Base-by-base conservation (phyloP, 2,329 filamentous ascomycete genomes). In the Fusarium pilosicola region DNA sequence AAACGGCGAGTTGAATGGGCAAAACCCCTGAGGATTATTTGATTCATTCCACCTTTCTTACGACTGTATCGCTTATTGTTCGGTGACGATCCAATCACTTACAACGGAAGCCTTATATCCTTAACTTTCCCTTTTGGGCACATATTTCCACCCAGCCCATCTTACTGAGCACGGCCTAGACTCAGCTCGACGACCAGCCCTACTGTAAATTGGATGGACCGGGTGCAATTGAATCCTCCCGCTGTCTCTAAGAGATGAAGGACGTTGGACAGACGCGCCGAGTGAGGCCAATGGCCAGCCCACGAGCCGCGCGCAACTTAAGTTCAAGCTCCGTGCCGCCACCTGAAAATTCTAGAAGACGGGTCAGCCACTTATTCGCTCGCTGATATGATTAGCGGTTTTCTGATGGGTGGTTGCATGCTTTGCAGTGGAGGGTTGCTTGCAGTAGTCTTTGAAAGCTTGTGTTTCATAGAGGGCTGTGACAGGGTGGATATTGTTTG, bases 331-430 rank as follows among this genome's bases (percentile, higher is more conserved):
- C 62, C 32, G 39, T 60, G 49, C 62, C 44, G 38, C 57, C 64
- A 74, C 56, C 44, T 72, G 60, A 70, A 26, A 70, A 51, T 74
- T 74, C 68, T 64, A 74, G 71, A 74, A 74, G 51, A 72, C 51
- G 55, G 56, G 41, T 24, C 68, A 41, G 65, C 52, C 41, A 65
- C 46, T 55, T 46, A 55, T 49, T 49, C 58, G 62, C 44, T 51
- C 66, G 41, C 34, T 46, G 39, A 26, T 38, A 49, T 56, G 24
- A 30, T 62, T 54, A 51, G n/a, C 30, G 18, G 24, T 51, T 15
- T 48, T 36, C 55, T 59, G 49, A 74, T 65, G 68, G 58, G 55
- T 55, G 55, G 20, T 44, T 73, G 52, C 65, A 60, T 68, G 67
- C 36, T 30, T 56, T 64, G 55, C 46, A 55, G 48, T 51, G 54